Conservation (phyloP, 257 asterid genomes). For the Solanum infundibuliforme region DNA sequence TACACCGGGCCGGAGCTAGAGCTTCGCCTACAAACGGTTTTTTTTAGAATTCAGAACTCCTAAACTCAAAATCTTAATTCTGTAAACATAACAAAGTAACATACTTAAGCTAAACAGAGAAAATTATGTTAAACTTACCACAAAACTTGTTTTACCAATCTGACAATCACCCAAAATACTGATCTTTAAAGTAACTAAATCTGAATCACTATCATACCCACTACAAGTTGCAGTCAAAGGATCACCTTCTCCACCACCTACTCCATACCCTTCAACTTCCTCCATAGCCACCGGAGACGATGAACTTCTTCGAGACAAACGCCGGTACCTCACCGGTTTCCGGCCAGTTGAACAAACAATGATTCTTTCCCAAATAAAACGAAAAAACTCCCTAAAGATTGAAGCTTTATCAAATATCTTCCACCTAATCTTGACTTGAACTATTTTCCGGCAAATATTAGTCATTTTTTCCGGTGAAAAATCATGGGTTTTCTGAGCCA, state of each 20-base stretch:
- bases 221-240: conserved; percentile 17
- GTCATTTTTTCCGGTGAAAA: conserved; percentile 43
- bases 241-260: not conserved
- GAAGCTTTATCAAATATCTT: conserved; percentile 42
- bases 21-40: not conserved
- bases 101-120: not conserved
- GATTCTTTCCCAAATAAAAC: conserved; percentile 49
- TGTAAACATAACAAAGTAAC: not conserved
- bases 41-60: not conserved
- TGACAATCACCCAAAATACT: conserved; percentile 81
- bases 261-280: not conserved
- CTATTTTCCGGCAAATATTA: conserved; percentile 45
- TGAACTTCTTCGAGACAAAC: not conserved
- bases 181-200: conserved; percentile 78
- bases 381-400: conserved; percentile 35
- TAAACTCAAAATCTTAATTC: not conserved
- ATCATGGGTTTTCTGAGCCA: conserved; percentile 28
- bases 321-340: conserved; percentile 28
- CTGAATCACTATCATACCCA: conserved; percentile 53
- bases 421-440: conserved; percentile 57
- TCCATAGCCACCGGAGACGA: not conserved
- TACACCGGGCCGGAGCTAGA: not conserved
- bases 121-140: conserved; percentile 21
- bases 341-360: conserved; percentile 44
- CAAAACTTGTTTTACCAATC: conserved; percentile 85